A percentile compares a stretch with the other conserved stretches of the same genome.
Evolutionary conservation across 179 eudicot species (phyloP).

Genomic region (Beta lomatogona): DNA sequence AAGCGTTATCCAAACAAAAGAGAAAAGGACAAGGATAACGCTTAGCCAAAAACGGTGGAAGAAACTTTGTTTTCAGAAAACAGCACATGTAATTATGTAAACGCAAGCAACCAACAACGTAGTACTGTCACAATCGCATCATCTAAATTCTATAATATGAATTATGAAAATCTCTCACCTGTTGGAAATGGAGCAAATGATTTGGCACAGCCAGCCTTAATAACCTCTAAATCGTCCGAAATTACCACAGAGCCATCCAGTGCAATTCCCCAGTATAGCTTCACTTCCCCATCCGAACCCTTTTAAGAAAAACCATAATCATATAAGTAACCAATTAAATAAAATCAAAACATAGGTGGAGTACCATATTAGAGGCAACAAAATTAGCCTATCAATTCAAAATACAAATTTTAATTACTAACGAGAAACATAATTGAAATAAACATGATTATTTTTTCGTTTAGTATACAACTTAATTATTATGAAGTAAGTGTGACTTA

Average conservation of each 20-base stretch:
- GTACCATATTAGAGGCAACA: too few relatives aligned
- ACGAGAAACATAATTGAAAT: too few relatives aligned
- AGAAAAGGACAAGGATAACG: background rate
- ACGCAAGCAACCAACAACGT: too few relatives aligned
- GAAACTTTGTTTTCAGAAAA: background rate
- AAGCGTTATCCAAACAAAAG: background rate
- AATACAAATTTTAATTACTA: too few relatives aligned
- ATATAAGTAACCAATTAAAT: background rate
- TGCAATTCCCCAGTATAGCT: slow-evolving; percentile 87
- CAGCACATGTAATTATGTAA: background rate
- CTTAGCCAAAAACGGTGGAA: background rate
- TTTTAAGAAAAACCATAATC: background rate
- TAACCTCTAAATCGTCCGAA: slow-evolving; percentile 71
- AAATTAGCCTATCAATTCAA: too few relatives aligned
- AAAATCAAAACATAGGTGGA: too few relatives aligned
- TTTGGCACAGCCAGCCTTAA: slow-evolving; percentile 79
- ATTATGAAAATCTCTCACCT: slow-evolving; percentile 37
- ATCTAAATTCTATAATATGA: background rate
- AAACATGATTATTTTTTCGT: too few relatives aligned
- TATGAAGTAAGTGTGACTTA: too few relatives aligned
- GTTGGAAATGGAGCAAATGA: slow-evolving; percentile 88
- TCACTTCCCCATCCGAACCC: slow-evolving; percentile 86
- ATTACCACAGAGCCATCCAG: slow-evolving; percentile 89
- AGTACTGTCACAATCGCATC: background rate
- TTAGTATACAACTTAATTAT: too few relatives aligned